Conservation (phyloP, 192 early-diverging fungal genomes). For the Diversispora eburnea region DNA sequence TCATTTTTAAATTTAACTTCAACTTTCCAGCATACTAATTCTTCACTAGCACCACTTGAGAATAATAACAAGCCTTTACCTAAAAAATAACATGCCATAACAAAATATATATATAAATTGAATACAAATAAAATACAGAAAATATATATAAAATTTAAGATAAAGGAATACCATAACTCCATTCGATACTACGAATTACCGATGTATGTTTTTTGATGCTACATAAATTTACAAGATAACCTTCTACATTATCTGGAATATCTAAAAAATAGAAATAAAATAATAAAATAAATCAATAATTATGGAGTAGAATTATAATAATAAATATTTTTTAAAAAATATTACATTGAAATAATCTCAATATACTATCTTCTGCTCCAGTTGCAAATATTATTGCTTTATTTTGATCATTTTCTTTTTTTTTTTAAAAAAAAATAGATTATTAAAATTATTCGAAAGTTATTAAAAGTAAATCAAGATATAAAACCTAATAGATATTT, state of each 20-base stretch:
- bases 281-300: background rate
- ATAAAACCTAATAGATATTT: no score
- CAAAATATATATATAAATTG: background rate
- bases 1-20: constrained; percentile 24
- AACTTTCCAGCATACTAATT: constrained; percentile 64
- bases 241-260: constrained; percentile 24
- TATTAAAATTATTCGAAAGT: background rate
- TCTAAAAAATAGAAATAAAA: constrained; percentile 14
- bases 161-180: constrained; percentile 27
- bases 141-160: background rate
- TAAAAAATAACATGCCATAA: constrained; percentile 2
- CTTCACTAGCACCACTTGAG: constrained; percentile 62
- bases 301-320: background rate
- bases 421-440: background rate
- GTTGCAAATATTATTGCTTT: constrained; percentile 51
- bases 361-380: constrained; percentile 53
- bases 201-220: constrained; percentile 51
- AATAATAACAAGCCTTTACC: constrained; percentile 45
- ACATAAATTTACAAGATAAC: constrained; percentile 13
- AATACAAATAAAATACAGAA: background rate
- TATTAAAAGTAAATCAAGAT: background rate
- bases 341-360: constrained; percentile 56
- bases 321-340: background rate
- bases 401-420: background rate
- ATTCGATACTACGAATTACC: constrained; percentile 49